Evolutionary conservation across 2,329 filamentous ascomycete genomes (phyloP).

Genomic region (Taxawa tesnikishii): DNA sequence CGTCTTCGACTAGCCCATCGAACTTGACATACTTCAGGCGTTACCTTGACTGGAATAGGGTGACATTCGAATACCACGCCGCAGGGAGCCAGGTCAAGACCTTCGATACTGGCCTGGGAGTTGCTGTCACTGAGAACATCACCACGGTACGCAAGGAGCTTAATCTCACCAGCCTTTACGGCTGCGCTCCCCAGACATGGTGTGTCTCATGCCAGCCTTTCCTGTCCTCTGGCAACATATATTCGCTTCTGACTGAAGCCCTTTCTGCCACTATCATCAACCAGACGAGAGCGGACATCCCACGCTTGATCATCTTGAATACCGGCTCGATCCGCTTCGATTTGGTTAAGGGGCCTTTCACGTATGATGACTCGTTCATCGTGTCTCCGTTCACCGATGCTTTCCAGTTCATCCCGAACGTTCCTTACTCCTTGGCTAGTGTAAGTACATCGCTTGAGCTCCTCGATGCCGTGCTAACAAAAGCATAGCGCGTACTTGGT

Average conservation of each 20-base stretch:
- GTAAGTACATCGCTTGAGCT: slow-evolving; percentile 8
- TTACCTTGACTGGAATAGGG: slow-evolving; percentile 49
- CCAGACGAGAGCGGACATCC: slow-evolving; percentile 3
- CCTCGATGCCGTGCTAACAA: slow-evolving; percentile 10
- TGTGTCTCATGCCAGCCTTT: slow-evolving; percentile 46
- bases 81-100: slow-evolving; percentile 32
- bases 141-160: slow-evolving; percentile 38
- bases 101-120: slow-evolving; percentile 39
- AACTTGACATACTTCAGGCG: slow-evolving; percentile 5
- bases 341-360: slow-evolving; percentile 49
- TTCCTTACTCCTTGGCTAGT: slow-evolving; percentile 36
- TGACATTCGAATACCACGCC: slow-evolving; percentile 53
- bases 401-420: slow-evolving; percentile 42
- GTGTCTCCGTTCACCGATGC: slow-evolving; percentile 43
- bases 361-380: slow-evolving; percentile 40
- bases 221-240: slow-evolving; percentile 41
- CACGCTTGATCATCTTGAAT: slow-evolving; percentile 45
- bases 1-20: slow-evolving; percentile 6
- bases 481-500: slow-evolving; percentile 17
- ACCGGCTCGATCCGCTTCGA: slow-evolving; percentile 51
- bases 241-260: slow-evolving; percentile 34
- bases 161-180: slow-evolving; percentile 38
- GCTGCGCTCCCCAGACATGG: slow-evolving; percentile 49
- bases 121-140: slow-evolving; percentile 37
- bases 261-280: slow-evolving; percentile 5